Conservation (phyloP, 345 rosid genomes). For the Citrus inodora region DNA sequence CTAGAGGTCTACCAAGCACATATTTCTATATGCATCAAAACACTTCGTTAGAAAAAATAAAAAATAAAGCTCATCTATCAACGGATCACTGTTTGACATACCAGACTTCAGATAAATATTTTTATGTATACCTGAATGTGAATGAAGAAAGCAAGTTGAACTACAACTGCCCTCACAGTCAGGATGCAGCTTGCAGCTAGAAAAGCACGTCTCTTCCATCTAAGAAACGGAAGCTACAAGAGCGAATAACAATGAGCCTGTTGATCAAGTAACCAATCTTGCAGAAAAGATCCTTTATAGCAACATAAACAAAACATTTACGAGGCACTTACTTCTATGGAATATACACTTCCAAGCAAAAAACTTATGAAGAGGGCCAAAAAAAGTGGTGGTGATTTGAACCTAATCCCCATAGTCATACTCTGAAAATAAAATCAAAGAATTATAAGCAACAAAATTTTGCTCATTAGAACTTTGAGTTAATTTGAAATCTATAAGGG, state of each 20-base stretch:
- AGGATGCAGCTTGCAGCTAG: constrained; percentile 32
- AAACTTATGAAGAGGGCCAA: constrained; percentile 21
- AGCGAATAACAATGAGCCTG: background rate
- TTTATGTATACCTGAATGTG: constrained; percentile 27
- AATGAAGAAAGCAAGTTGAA: constrained; percentile 27
- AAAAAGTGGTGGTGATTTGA: constrained; percentile 28
- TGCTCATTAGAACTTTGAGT: background rate
- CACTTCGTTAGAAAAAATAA: background rate
- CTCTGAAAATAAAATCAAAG: constrained; percentile 17
- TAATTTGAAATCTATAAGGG: background rate
- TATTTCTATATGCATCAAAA: constrained; percentile 21
- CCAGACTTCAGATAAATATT: background rate
- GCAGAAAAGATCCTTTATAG: background rate
- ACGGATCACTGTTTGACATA: background rate
- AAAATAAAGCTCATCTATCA: too few relatives aligned
- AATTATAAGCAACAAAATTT: background rate
- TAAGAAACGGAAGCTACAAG: constrained; percentile 33
- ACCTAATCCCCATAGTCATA: constrained; percentile 24
- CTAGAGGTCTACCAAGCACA: constrained; percentile 31
- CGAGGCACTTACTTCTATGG: constrained; percentile 27
- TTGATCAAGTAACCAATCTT: background rate
- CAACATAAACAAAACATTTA: background rate
- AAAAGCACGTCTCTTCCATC: constrained; percentile 40
- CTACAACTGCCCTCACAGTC: constrained; percentile 25
- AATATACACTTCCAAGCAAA: constrained; percentile 32